Base-by-base conservation (phyloP, 495 filamentous ascomycete genomes). In the Chaetomium fimeti region DNA sequence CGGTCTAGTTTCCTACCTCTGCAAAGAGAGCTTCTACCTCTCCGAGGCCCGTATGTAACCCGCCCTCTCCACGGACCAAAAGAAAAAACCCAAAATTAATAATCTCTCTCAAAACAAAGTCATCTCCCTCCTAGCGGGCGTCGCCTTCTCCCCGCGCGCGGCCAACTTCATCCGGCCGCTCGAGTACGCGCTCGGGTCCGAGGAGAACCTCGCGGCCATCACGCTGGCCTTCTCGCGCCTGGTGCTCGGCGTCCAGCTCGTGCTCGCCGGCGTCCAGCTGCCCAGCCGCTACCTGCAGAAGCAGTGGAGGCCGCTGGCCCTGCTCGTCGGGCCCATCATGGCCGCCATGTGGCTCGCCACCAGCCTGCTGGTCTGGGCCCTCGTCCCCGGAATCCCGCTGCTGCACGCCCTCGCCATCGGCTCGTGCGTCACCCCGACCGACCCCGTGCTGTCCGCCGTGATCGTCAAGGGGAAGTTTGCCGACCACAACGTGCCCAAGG, bases 381-480 rank as follows among this genome's bases (percentile, higher is more conserved):
- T 96, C 64, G 87, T 95, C 2, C 91, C 91, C 0, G 77, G 87
- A 62, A 74, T 95, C 25, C 74, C 76, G 49, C 90, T 95, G 66
- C 81, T 97, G 1, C 87, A 93, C 69, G 87, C 92, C 0, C 79
- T 97, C 24, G 88, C 87, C 3, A 77, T 96, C 36, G 92, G 85
- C 3, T 87, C 91, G 28, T 95, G 92, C 69, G 86, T 98, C 16
- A 95, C 92, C 5, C 93, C 93, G 0, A 97, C 93, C 0, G 93
- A 98, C 71, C 93, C 93, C 0, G 87, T 97, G 27, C 78, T 97
- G 36, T 92, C 90, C 28, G 93, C 94, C 64, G 88, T 88, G 3
- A 95, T 96, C 61, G 91, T 97, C 52, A 96, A 96, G 78, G 93
- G 93, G 47, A 93, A 90, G 67, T 97, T 96, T 66, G 93, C 92